phyloP scores from a whole-genome alignment of 1,284 basidiomycete species.

The Cerrena zonata region DNA sequence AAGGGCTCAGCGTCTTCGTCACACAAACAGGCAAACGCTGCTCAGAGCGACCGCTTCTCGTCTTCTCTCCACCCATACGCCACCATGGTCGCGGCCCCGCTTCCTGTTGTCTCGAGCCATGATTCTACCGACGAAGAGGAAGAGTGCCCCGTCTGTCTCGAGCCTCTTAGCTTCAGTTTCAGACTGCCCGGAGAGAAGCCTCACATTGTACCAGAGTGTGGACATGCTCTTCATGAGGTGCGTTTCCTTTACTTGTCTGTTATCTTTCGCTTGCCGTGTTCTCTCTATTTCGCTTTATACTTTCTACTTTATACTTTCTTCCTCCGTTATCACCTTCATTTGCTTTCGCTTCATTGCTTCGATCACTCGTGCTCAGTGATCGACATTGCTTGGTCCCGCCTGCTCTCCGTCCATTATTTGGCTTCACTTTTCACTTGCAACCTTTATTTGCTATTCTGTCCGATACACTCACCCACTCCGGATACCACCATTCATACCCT shows the following conservation, averaged over 20 bases:
- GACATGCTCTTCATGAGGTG: constrained; percentile 94
- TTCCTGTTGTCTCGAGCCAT: constrained; percentile 63
- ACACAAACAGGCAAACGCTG: constrained; percentile 9
- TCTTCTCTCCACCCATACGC: constrained; percentile 45
- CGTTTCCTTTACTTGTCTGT: constrained; percentile 17
- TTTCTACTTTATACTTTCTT: too few relatives aligned
- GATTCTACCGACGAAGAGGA: constrained; percentile 68
- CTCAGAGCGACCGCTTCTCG: constrained; percentile 14
- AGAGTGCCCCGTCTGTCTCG: constrained; percentile 86
- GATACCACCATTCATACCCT: too few relatives aligned
- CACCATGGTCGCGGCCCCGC: constrained; percentile 51
- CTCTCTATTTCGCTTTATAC: not conserved
- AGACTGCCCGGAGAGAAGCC: constrained; percentile 90
- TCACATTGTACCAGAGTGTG: constrained; percentile 92
- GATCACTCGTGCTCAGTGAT: too few relatives aligned
- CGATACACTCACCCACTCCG: too few relatives aligned
- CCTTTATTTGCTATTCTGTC: too few relatives aligned
- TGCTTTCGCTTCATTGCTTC: too few relatives aligned
- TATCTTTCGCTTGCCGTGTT: not conserved
- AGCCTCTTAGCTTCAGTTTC: constrained; percentile 83
- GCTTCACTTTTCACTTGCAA: too few relatives aligned
- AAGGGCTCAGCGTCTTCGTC: constrained; percentile 19
- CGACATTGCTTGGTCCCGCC: too few relatives aligned
- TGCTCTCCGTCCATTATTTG: too few relatives aligned
- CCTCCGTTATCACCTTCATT: too few relatives aligned